Conservation (phyloP, 2,329 filamentous ascomycete species). For the Fusarium pseudonygamai region DNA sequence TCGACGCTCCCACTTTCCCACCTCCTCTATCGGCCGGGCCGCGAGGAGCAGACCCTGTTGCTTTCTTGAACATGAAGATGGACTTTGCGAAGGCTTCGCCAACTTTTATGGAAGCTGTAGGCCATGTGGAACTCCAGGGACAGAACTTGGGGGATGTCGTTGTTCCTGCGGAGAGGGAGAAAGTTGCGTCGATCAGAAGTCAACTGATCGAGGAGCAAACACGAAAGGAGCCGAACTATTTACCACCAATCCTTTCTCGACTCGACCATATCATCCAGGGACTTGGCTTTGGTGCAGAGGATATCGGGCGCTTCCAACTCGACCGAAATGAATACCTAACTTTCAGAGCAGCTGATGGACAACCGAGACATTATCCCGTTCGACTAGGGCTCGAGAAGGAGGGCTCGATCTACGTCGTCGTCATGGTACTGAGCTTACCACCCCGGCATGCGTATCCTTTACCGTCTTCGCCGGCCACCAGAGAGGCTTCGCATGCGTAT, state of each 20-base stretch:
- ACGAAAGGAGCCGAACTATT: conserved; percentile 68
- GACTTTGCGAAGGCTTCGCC: conserved; percentile 66
- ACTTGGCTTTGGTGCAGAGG: conserved; percentile 63
- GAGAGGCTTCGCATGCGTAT: conserved; percentile 56
- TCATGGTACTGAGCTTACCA: conserved; percentile 56
- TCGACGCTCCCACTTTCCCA: conserved; percentile 61
- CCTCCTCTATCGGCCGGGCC: conserved; percentile 54
- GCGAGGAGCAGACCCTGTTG: conserved; percentile 60
- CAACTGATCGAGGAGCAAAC: conserved; percentile 67
- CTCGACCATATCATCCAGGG: conserved; percentile 64
- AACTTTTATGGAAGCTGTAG: conserved; percentile 65
- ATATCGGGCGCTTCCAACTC: conserved; percentile 61
- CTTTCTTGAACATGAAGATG: conserved; percentile 67
- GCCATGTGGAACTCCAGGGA: conserved; percentile 57
- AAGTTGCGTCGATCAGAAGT: conserved; percentile 59
- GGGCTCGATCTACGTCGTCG: conserved; percentile 70
- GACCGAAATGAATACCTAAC: conserved; percentile 65
- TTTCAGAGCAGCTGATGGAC: conserved; percentile 63
- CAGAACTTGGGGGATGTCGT: conserved; percentile 66
- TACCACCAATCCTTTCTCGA: conserved; percentile 69
- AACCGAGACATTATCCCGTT: conserved; percentile 59
- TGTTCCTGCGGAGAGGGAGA: conserved; percentile 60
- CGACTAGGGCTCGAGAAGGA: conserved; percentile 67
- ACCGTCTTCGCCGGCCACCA: conserved; percentile 56
- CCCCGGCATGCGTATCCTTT: conserved; percentile 53